Evolutionary conservation across 2,329 filamentous ascomycete species (phyloP).

Genomic region (Stachybotrys chlorohalonatus): DNA sequence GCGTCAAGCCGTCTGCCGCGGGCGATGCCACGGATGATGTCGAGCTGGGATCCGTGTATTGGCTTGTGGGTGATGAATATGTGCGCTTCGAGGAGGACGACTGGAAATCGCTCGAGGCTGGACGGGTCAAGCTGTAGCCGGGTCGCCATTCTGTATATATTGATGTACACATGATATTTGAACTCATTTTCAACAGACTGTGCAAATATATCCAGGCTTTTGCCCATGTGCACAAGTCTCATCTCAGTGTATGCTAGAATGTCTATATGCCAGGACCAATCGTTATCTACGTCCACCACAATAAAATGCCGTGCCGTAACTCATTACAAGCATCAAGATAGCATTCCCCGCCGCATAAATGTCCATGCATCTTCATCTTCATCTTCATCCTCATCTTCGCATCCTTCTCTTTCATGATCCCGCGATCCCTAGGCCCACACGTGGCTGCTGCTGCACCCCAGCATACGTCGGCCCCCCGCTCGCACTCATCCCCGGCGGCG

Average conservation of each 20-base stretch:
- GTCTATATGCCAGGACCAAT: neutral
- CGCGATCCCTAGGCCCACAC: constrained; percentile 46
- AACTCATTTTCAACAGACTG: no score
- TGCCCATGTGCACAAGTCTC: neutral
- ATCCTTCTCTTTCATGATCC: constrained; percentile 23
- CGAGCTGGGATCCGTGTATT: neutral
- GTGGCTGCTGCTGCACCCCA: constrained; percentile 10
- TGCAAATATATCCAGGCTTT: no score
- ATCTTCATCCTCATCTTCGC: constrained; percentile 4
- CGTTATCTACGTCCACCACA: neutral
- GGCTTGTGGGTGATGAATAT: constrained; percentile 45
- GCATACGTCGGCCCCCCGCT: constrained; percentile 19
- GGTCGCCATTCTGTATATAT: neutral
- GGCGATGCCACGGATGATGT: constrained; percentile 27
- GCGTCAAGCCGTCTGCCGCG: constrained; percentile 51
- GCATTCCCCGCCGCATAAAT: neutral
- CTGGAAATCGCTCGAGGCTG: constrained; percentile 59
- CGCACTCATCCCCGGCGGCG: constrained; percentile 12
- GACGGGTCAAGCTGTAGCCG: constrained; percentile 58
- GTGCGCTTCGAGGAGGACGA: constrained; percentile 56
- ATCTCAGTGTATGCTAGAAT: neutral
- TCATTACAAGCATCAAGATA: neutral
- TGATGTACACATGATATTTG: no score
- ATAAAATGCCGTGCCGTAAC: neutral
- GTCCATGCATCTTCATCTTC: constrained; percentile 1